A percentile compares a stretch with the other conserved stretches of the same genome.
Conservation (phyloP, 345 rosid genomes). For the Salix exigua region DNA sequence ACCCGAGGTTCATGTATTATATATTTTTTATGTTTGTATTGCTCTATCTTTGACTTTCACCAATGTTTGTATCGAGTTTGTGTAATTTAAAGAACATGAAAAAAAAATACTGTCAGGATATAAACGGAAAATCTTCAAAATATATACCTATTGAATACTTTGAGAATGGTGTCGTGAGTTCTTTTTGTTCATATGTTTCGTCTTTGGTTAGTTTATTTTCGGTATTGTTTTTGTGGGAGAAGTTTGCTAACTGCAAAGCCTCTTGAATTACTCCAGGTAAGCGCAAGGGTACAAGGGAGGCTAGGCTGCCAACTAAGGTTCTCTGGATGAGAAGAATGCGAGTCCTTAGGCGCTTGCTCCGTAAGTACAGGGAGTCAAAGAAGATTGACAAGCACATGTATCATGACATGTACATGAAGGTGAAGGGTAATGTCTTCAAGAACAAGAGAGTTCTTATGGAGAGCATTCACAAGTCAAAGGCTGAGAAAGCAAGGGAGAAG, state of each 20-base stretch:
- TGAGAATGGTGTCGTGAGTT: neutral
- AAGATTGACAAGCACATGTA: slow-evolving; percentile 99
- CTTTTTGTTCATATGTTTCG: neutral
- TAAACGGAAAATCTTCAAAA: neutral
- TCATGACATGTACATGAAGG: slow-evolving; percentile 99
- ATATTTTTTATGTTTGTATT: neutral
- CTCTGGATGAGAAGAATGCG: slow-evolving; percentile 99
- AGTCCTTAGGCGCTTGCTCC: slow-evolving; percentile 79
- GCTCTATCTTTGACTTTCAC: neutral
- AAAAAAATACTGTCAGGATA: neutral
- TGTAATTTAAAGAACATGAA: neutral
- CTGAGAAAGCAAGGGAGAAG: slow-evolving; percentile 97
- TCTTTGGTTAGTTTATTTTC: neutral
- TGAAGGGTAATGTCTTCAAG: slow-evolving; percentile 92
- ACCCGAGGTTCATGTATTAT: neutral
- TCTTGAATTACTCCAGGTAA: slow-evolving; percentile 48
- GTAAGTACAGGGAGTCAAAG: slow-evolving; percentile 83
- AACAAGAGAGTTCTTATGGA: slow-evolving; percentile 97
- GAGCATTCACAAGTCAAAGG: slow-evolving; percentile 89
- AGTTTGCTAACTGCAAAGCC: neutral
- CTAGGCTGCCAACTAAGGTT: slow-evolving; percentile 87
- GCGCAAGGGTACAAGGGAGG: slow-evolving; percentile 93
- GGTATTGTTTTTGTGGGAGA: neutral
- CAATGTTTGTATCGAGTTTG: neutral
- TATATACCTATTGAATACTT: neutral